Evolutionary conservation across 1,139 yeast genomes (phyloP), one percentile per base, ranked within the genome.

Genomic region (Protomyces arabidopsidicola): DNA sequence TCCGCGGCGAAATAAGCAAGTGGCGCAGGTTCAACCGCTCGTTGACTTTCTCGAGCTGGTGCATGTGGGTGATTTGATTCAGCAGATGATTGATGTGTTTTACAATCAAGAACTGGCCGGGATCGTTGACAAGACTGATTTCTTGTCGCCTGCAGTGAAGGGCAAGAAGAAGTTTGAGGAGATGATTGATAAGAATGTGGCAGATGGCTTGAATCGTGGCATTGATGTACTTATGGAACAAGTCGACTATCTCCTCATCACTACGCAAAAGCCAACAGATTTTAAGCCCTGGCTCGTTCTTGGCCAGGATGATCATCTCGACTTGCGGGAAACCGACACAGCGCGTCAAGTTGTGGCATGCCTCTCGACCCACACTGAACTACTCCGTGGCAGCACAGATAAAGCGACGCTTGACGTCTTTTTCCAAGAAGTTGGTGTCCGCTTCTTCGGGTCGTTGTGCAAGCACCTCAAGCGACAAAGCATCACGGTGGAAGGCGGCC

Each of bases 1-100:
- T 67, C 91, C 95, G 0, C 80, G 79, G 20, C 81, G 81, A 0
- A 69, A 71, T 16, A 68, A 69, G 2, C 67, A 66, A 27, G 53
- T 52, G n/a, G 51, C 59, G 2, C 60, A 77, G 0, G 88, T 88
- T 10, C 95, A 88, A 69, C 98, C 98, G 0, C 78, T 93, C 60
- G 88, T 88, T 0, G 82, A 88, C 63, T 93, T 93, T 71, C 88
- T 95, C 20, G 97, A 91, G 72, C 79, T 93, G 67, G 95, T 93
- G 53, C 93, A 91, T 70, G 86, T 90, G 69, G 98, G 97, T 6
- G 98, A 93, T 73, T 77, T 91, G 67, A 89, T 93, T 36, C 87
- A 90, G 71, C 98, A 91, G 73, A 90, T 93, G 96, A 78, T 90
- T 53, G 93, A 89, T 66, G 90, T 90, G 1, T 93, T 93, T 71